Evolutionary conservation across 1,284 basidiomycete genomes (phyloP).

Genomic region (Sparassis latifolia): DNA sequence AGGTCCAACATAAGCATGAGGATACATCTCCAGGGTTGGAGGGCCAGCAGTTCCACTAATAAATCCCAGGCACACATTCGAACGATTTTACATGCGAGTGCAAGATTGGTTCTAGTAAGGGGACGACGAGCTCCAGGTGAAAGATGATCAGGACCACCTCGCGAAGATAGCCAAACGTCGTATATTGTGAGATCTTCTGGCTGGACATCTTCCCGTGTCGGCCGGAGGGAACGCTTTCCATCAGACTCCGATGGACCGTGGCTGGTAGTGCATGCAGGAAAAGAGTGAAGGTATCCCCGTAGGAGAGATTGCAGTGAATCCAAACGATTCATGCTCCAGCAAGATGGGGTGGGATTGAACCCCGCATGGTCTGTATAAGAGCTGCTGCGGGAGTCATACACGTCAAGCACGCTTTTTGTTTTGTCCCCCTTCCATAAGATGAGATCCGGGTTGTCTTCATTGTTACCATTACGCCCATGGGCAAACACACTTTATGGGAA

Average conservation of each 20-base stretch:
- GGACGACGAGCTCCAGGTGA: conserved; percentile 63
- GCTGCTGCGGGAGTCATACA: conserved; percentile 12
- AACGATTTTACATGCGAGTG: conserved; percentile 49
- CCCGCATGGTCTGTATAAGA: conserved; percentile 7
- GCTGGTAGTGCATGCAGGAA: neutral
- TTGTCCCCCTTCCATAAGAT: conserved; percentile 21
- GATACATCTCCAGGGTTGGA: conserved; percentile 60
- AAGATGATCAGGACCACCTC: conserved; percentile 40
- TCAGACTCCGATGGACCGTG: neutral
- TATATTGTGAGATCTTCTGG: conserved; percentile 25
- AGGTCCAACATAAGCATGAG: conserved; percentile 64
- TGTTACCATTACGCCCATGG: conserved; percentile 18
- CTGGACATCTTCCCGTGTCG: neutral
- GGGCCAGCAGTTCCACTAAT: conserved; percentile 49
- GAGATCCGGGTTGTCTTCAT: conserved; percentile 32
- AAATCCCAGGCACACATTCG: conserved; percentile 50
- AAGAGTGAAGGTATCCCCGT: conserved; percentile 7
- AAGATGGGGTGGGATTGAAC: neutral
- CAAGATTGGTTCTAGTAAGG: conserved; percentile 46
- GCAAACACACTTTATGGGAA: conserved; percentile 34
- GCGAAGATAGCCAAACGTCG: conserved; percentile 60
- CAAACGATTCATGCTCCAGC: conserved; percentile 19
- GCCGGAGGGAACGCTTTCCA: neutral
- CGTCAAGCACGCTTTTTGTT: conserved; percentile 33
- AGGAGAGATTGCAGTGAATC: conserved; percentile 1